Conservation (phyloP, 73 alveolate genomes). For the Stentor coeruleus region DNA sequence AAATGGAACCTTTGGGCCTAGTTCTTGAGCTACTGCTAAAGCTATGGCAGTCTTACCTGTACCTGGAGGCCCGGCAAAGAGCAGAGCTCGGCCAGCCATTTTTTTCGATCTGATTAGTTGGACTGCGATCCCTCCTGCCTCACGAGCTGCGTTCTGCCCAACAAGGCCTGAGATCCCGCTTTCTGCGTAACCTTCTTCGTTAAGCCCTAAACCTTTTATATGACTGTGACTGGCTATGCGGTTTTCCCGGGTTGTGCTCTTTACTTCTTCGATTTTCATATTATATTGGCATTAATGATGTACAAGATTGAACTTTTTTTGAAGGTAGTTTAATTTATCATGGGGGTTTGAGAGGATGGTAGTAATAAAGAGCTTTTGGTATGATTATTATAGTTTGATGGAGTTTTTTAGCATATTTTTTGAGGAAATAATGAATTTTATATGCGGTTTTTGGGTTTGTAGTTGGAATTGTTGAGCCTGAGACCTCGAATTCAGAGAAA, state of each 20-base stretch:
- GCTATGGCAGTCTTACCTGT: slow-evolving; percentile 99
- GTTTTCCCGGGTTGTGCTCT: slow-evolving; percentile 97
- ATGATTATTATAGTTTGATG: too few species aligned
- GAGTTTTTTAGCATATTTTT: too few species aligned
- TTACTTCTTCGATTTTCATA: slow-evolving; percentile 95
- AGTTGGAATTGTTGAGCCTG: too few species aligned
- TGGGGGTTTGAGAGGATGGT: too few species aligned
- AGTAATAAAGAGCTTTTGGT: too few species aligned
- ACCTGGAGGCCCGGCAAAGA: slow-evolving; percentile 96
- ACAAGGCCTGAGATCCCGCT: slow-evolving; percentile 70
- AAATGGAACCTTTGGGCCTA: slow-evolving; percentile 99
- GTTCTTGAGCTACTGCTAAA: slow-evolving; percentile 97
- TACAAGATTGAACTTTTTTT: too few species aligned
- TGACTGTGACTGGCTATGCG: slow-evolving; percentile 98
- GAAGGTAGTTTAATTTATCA: too few species aligned
- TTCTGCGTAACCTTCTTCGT: slow-evolving; percentile 78
- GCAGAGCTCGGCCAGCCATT: slow-evolving; percentile 99
- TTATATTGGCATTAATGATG: too few species aligned
- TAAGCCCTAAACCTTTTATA: slow-evolving; percentile 98
- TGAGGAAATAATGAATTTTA: too few species aligned
- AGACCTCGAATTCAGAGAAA: too few species aligned
- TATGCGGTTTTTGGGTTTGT: too few species aligned
- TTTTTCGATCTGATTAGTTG: slow-evolving; percentile 96
- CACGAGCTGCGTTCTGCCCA: slow-evolving; percentile 92
- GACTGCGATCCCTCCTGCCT: slow-evolving; percentile 99